phyloP scores from a whole-genome alignment of 176 grass and related monocot genomes.

The Musa beccarii region DNA sequence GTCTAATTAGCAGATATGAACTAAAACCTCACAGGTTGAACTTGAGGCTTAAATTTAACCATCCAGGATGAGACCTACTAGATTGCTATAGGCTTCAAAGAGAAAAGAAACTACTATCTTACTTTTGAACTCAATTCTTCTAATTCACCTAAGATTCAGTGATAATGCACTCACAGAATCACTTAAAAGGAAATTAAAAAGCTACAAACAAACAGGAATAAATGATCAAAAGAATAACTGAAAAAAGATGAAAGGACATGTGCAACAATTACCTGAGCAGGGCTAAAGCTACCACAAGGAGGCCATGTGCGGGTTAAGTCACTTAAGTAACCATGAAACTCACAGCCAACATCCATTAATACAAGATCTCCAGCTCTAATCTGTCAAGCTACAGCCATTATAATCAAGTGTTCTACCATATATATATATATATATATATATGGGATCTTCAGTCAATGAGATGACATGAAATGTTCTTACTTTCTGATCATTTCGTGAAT shows the following conservation, averaged over 20 bases:
- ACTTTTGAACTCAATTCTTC: too few relatives aligned
- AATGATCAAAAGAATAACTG: background rate
- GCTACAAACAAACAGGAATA: background rate
- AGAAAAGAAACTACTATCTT: too few relatives aligned
- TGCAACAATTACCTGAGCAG: constrained; percentile 53
- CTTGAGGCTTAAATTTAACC: too few relatives aligned
- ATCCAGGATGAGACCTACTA: too few relatives aligned
- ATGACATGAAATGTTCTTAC: constrained; percentile 24
- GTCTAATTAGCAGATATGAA: too few relatives aligned
- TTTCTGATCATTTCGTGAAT: constrained; percentile 79
- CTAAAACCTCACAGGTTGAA: too few relatives aligned
- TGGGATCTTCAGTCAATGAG: constrained; percentile 6
- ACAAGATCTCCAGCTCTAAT: constrained; percentile 71
- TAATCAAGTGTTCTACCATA: constrained; percentile 36
- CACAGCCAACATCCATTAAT: constrained; percentile 94
- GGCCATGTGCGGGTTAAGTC: constrained; percentile 85
- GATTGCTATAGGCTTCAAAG: too few relatives aligned
- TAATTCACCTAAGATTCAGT: too few relatives aligned
- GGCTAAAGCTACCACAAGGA: constrained; percentile 64
- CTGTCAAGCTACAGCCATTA: constrained; percentile 38
- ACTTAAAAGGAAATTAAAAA: background rate
- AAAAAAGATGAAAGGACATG: background rate
- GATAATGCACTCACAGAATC: too few relatives aligned
- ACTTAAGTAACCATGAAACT: constrained; percentile 94
- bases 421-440: constrained; percentile 8